Base-by-base conservation (phyloP, 768 basidiomycete species). In the Suillus subaureus region DNA sequence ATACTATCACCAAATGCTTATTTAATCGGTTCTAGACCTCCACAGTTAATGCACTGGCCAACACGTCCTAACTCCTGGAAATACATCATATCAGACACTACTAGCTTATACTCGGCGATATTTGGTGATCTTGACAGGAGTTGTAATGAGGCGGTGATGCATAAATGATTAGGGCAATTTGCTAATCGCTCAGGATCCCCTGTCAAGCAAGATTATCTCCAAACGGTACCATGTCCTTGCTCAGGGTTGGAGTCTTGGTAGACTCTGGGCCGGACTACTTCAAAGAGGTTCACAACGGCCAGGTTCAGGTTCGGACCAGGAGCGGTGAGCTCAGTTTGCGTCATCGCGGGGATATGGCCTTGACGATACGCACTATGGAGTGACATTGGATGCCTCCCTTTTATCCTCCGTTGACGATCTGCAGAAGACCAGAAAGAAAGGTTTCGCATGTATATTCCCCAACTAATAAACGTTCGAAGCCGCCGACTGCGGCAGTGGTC, bases 171-270 rank as follows among this genome's bases (percentile, higher is more conserved):
- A 52, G 51, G 18, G 18, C 16, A 52, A 54, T 54, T 54, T 54
- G 18, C 28, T 54, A 31, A 21, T 54, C 9, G 9, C 11, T 31
- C 31, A 54, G 52, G 18, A 54, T 11, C 18, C 18, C 28, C 31
- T 54, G 52, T 31, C 52, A 54, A 31, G 31, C 52, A 54, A 54
- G 51, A 31, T 26, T 49, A 49, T 26, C 47, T 49, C 47, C 47
- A 49, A 26, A 15, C 26, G 15, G 26, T 35, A 9, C 9, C 9
- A 35, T 9, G 35, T 16, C 26, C 7, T 28, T 28, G 15, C 26
- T 28, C 26, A 28, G 51, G 23, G 26, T 15, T 28, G 35, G 35
- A 35, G 35, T 49, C 47, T 12, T 23, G 47, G 23, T 49, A 26
- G 6, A 49, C 23, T 26, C n/a, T 45, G 45, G 12, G 23, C 47